phyloP scores from a whole-genome alignment of 306 rosid species.

The Malus sieversii region DNA sequence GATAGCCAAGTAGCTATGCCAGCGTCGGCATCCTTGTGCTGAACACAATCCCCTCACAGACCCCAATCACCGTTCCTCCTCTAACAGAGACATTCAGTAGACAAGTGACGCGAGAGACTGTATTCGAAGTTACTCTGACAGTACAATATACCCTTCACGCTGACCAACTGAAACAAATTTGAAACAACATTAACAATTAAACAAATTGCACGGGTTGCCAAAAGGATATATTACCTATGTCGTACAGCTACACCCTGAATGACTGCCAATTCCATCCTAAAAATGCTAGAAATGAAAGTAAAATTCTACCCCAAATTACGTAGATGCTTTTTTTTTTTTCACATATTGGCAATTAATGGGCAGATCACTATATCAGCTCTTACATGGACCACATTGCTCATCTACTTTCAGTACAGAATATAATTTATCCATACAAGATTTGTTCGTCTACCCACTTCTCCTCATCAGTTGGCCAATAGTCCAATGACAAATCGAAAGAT shows the following conservation, averaged over 20 bases:
- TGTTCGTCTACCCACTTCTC: background rate
- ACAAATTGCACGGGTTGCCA: constrained; percentile 5
- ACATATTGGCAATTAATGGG: background rate
- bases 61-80: constrained; percentile 14
- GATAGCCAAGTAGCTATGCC: constrained; percentile 17
- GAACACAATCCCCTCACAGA: constrained; percentile 20
- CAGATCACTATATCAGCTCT: background rate
- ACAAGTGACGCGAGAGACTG: constrained; percentile 7
- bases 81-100: constrained; percentile 8
- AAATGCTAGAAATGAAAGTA: background rate
- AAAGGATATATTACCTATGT: too few species aligned
- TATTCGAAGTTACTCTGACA: constrained; percentile 14
- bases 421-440: background rate
- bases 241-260: background rate
- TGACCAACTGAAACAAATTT: background rate
- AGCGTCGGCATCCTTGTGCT: constrained; percentile 13
- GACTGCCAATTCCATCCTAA: too few species aligned
- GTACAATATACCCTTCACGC: background rate
- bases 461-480: background rate
- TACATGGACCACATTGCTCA: background rate
- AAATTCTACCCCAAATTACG: background rate
- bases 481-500: background rate
- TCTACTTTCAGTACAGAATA: background rate
- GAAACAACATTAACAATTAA: constrained; percentile 3
- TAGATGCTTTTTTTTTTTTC: background rate